Conservation (phyloP, 1,284 basidiomycete genomes). For the Volvariella surrecta region DNA sequence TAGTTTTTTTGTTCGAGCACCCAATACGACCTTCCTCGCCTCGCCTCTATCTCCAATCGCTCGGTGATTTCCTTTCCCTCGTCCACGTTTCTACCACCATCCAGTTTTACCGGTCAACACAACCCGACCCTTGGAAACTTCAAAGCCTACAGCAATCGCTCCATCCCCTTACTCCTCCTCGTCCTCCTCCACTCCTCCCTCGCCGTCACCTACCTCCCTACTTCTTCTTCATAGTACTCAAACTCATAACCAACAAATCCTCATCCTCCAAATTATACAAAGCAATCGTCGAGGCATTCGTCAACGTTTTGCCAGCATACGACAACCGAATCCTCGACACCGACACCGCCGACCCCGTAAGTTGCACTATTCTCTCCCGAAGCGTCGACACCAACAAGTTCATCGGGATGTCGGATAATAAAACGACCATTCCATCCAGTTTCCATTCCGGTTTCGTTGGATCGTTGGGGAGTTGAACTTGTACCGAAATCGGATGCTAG, state of each 20-base stretch:
- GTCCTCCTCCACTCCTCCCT: too few relatives aligned
- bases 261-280: slow-evolving; percentile 87
- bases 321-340: slow-evolving; percentile 73
- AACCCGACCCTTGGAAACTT: too few relatives aligned
- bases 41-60: too few relatives aligned
- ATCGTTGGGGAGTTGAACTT: slow-evolving; percentile 76
- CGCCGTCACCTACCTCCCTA: too few relatives aligned
- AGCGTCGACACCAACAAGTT: slow-evolving; percentile 78
- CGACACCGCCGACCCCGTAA: slow-evolving; percentile 69
- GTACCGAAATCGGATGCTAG: slow-evolving; percentile 76
- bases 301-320: slow-evolving; percentile 75
- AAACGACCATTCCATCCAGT: slow-evolving; percentile 71
- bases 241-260: slow-evolving; percentile 66
- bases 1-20: too few relatives aligned
- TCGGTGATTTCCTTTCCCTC: too few relatives aligned
- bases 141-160: too few relatives aligned
- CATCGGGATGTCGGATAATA: slow-evolving; percentile 74
- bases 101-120: too few relatives aligned
- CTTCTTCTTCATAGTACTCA: slow-evolving; percentile 73
- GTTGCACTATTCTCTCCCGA: slow-evolving; percentile 76
- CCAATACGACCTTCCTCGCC: too few relatives aligned
- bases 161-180: too few relatives aligned
- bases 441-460: slow-evolving; percentile 86
- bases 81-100: too few relatives aligned
- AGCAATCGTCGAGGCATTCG: slow-evolving; percentile 78